phyloP scores from a whole-genome alignment of 1,139 yeast species.

The Yamadazyma songkhlaensis region DNA sequence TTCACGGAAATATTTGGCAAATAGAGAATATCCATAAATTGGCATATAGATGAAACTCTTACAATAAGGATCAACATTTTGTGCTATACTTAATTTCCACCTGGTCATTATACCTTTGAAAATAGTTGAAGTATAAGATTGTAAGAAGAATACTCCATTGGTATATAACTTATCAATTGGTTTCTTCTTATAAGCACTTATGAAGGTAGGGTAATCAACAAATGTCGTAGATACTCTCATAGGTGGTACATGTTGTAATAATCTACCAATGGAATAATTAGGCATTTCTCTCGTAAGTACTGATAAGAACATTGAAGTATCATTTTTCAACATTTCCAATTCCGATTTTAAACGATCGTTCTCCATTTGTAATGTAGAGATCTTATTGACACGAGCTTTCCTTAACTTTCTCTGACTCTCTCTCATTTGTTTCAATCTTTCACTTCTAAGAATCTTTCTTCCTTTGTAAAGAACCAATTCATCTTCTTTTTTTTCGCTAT shows the following conservation, averaged over 20 bases:
- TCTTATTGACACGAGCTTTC: constrained; percentile 4
- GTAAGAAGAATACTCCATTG: constrained; percentile 2
- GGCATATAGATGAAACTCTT: constrained; percentile 7
- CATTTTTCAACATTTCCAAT: constrained; percentile 4
- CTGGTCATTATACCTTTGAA: constrained; percentile 1
- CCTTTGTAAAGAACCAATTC: constrained; percentile 9
- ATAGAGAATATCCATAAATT: constrained; percentile 8
- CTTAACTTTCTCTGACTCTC: constrained; percentile 9
- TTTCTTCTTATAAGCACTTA: constrained; percentile 3
- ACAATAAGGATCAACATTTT: constrained; percentile 4
- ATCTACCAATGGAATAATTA: constrained; percentile 4
- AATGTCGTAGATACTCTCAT: constrained; percentile 1
- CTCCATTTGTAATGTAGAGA: constrained; percentile 1
- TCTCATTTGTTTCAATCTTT: constrained; percentile 9
- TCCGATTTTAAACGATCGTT: constrained; percentile 5
- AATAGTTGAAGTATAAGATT: not conserved
- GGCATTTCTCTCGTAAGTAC: constrained; percentile 5
- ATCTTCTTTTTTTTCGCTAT: constrained; percentile 3
- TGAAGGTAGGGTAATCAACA: constrained; percentile 2
- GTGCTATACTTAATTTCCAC: constrained; percentile 1
- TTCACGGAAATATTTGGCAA: constrained; percentile 7
- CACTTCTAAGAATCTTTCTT: constrained; percentile 7
- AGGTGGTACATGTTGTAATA: constrained; percentile 6
- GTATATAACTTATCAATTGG: constrained; percentile 2
- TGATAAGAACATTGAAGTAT: constrained; percentile 4